Evolutionary conservation across 805 yeast species (phyloP).

Genomic region (Saccharomyces mikatae): DNA sequence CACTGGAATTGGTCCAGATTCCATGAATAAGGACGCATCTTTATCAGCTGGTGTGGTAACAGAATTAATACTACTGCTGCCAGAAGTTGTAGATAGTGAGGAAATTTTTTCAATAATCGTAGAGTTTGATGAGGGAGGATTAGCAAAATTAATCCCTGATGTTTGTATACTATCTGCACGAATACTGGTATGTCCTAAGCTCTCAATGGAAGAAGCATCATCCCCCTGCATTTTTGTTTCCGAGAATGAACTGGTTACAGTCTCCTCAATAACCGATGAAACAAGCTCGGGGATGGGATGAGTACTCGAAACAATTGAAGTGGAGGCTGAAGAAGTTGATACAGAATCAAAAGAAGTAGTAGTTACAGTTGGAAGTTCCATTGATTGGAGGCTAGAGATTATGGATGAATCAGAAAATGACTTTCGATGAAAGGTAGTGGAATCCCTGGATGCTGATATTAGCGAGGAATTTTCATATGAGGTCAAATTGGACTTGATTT

Average conservation of each 20-base stretch:
- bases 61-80: not conserved
- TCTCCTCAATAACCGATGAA: not conserved
- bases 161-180: not conserved
- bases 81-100: not conserved
- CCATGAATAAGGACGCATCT: not conserved
- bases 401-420: not conserved
- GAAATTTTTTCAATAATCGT: not conserved
- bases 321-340: not conserved
- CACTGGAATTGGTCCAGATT: not conserved
- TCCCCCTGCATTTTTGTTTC: not conserved
- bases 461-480: not conserved
- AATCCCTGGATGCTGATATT: not conserved
- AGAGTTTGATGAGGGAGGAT: not conserved
- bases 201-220: too few species aligned
- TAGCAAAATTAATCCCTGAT: not conserved
- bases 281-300: not conserved
- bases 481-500: not conserved
- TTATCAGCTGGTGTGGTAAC: not conserved
- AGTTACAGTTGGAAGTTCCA: not conserved
- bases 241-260: not conserved
- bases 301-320: not conserved
- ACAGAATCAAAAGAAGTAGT: not conserved
- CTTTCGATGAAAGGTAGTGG: not conserved
- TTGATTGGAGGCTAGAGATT: not conserved
- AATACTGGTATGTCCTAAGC: not conserved